Base-by-base conservation (phyloP, 371 early-diverging fungal species). In the Mucor mucedo region DNA sequence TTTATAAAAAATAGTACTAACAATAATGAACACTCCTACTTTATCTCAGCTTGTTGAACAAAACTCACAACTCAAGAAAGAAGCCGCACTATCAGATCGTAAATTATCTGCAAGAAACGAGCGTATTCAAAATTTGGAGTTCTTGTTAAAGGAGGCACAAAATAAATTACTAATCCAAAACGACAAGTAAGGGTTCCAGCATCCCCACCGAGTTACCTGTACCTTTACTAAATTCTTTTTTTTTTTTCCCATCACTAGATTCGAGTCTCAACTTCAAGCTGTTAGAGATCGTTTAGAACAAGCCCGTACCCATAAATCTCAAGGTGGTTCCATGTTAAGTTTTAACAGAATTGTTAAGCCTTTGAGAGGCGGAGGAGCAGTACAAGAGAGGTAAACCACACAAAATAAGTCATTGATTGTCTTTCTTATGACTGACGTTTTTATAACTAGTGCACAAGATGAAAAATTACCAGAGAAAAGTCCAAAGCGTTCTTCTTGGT, bases 31-130 rank as follows among this genome's bases (percentile, higher is more conserved):
- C 14, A 21, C 27, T 7, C 21, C 21, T 47, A 8, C 2, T 21
- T 47, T 30, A 30, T 33, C 52, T 40, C 61, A 91, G 83, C 87
- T 97, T 39, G 96, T 97, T 8, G 95, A 94, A 65, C 95, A 96
- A 70, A 98, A 98, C 83, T 80, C 93, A 3, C 87, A 87, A 11
- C 83, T 97, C 55, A 97, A 98, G 84, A 96, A 95, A 82, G 92
- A 95, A 72, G 84, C 92, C 2, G 89, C 91, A 21, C 76, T 96
- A 38, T 85, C 91, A 14, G 97, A 98, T 42, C 90, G 97, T 55
- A 97, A 97, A 83, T 77, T 98, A 55, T 78, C 75, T 48, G 92
- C 95, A 5, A 85, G 97, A 42, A 94, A 94, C 70, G 98, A 97
- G 76, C 91, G 97, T 62, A 97, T 98, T 57, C 83, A 87, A 59